phyloP scores from a whole-genome alignment of 176 grass and related monocot species.

The Hyparrhenia diplandra region DNA sequence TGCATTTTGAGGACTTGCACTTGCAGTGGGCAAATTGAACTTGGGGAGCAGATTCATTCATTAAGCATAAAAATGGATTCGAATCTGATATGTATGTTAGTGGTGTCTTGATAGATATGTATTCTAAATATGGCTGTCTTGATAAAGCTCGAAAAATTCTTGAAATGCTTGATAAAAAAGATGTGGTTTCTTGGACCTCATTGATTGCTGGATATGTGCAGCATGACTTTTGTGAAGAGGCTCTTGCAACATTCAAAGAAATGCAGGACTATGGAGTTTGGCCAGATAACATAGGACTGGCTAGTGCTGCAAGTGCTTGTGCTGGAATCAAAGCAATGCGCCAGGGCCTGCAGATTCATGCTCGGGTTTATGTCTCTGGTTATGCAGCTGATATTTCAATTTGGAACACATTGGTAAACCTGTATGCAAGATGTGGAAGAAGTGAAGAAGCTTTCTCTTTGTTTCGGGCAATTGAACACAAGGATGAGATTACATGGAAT shows the following conservation, averaged over 20 bases:
- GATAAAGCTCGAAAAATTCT: constrained; percentile 48
- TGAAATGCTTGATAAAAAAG: constrained; percentile 49
- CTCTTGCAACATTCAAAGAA: constrained; percentile 57
- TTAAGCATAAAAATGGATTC: constrained; percentile 45
- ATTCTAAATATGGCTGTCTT: constrained; percentile 49
- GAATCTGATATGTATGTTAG: constrained; percentile 64
- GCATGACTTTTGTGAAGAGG: constrained; percentile 52
- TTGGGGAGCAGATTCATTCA: constrained; percentile 68
- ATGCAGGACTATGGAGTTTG: constrained; percentile 57
- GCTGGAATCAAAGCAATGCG: constrained; percentile 64
- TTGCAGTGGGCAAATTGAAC: constrained; percentile 36
- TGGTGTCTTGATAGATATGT: constrained; percentile 77
- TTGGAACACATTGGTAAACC: constrained; percentile 58
- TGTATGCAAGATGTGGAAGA: constrained; percentile 72
- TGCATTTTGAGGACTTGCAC: constrained; percentile 70
- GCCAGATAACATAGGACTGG: constrained; percentile 72
- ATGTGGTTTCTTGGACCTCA: constrained; percentile 79
- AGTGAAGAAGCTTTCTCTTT: constrained; percentile 49
- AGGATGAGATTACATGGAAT: constrained; percentile 75
- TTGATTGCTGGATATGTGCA: constrained; percentile 75
- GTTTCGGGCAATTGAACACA: constrained; percentile 41
- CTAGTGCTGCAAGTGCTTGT: constrained; percentile 67
- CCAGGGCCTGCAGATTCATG: constrained; percentile 57
- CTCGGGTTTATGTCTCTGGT: constrained; percentile 48
- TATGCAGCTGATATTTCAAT: constrained; percentile 62